Evolutionary conservation across 2,329 filamentous ascomycete genomes (phyloP).

Genomic region (Penicillium frequentans): DNA sequence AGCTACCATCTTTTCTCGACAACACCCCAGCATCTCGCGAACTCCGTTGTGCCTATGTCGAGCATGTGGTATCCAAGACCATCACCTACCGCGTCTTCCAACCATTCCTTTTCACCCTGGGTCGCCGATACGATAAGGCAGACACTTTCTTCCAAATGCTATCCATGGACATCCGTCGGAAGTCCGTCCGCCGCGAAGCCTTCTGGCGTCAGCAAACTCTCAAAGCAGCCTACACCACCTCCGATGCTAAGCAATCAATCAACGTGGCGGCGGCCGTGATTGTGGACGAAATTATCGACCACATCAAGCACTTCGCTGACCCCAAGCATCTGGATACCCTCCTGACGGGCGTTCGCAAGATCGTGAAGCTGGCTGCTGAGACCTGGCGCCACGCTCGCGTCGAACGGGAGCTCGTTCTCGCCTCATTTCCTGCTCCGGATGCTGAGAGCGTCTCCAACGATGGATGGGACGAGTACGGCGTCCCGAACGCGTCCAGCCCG

Average conservation of each 20-base stretch:
- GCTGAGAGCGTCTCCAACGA: slow-evolving; percentile 36
- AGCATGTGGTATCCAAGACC: slow-evolving; percentile 58
- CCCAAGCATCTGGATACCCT: slow-evolving; percentile 53
- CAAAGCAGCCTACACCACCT: slow-evolving; percentile 57
- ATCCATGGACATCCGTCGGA: slow-evolving; percentile 57
- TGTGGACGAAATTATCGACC: slow-evolving; percentile 57
- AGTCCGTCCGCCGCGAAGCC: slow-evolving; percentile 57
- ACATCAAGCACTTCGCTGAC: slow-evolving; percentile 55
- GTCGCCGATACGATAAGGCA: slow-evolving; percentile 56
- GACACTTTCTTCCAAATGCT: slow-evolving; percentile 56
- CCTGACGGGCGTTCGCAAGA: slow-evolving; percentile 51
- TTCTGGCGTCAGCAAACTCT: slow-evolving; percentile 61
- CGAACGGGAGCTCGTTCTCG: slow-evolving; percentile 56
- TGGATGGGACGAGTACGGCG: slow-evolving; percentile 38
- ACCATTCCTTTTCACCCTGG: slow-evolving; percentile 58
- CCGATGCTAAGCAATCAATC: slow-evolving; percentile 57
- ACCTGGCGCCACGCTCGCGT: slow-evolving; percentile 60
- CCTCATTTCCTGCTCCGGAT: slow-evolving; percentile 48
- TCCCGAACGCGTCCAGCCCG: slow-evolving; percentile 17
- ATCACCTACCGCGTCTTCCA: slow-evolving; percentile 58
- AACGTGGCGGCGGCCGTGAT: slow-evolving; percentile 56
- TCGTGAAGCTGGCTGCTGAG: slow-evolving; percentile 59
- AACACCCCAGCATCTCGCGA: slow-evolving; percentile 54
- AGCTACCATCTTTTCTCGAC: slow-evolving; percentile 56
- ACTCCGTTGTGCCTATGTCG: slow-evolving; percentile 55